Conservation (phyloP, 192 early-diverging fungal genomes). For the Mortierella antarctica region DNA sequence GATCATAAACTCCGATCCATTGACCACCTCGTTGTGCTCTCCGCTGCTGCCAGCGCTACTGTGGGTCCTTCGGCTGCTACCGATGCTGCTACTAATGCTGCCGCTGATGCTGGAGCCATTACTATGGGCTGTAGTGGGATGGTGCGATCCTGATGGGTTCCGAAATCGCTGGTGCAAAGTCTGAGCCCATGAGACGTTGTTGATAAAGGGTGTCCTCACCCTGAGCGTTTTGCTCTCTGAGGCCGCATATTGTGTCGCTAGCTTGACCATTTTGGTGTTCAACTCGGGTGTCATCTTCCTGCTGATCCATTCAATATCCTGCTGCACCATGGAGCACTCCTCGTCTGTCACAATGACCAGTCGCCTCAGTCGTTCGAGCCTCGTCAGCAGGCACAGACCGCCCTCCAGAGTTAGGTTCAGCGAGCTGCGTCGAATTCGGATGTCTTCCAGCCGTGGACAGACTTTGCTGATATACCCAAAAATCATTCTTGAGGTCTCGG, state of each 20-base stretch:
- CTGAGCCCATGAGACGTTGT: too few relatives aligned
- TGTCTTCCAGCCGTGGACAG: background rate
- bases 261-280: background rate
- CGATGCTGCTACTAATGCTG: too few relatives aligned
- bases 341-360: background rate
- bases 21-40: too few relatives aligned
- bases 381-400: background rate
- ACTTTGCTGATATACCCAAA: slow-evolving; percentile 6
- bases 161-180: background rate
- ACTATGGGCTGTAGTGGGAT: too few relatives aligned
- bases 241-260: background rate
- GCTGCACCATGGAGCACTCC: background rate
- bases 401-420: background rate
- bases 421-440: background rate
- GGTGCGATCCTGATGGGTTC: background rate
- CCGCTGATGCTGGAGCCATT: too few relatives aligned
- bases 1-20: background rate
- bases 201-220: too few relatives aligned
- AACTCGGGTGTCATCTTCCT: background rate
- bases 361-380: background rate
- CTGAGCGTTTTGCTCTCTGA: too few relatives aligned
- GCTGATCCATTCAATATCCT: background rate
- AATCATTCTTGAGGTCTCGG: background rate
- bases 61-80: too few relatives aligned
- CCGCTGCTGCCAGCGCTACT: too few relatives aligned